Evolutionary conservation across 495 filamentous ascomycete genomes (phyloP).

Genomic region (Podospora anserina): DNA sequence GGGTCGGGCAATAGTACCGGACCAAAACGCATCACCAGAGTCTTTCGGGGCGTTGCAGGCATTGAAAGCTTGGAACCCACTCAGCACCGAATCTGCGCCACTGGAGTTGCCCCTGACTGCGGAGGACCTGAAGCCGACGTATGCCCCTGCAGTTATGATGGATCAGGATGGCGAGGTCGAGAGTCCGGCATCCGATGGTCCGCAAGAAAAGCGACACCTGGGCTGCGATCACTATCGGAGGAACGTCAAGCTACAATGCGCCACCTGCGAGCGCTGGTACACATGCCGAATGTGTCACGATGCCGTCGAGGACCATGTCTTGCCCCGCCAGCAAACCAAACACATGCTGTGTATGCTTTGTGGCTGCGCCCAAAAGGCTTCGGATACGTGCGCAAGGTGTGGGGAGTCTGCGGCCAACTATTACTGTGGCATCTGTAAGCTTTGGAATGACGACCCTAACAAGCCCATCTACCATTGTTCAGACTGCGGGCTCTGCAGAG

Average conservation of each 20-base stretch:
- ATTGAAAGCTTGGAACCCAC: slow-evolving; percentile 41
- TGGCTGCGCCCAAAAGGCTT: slow-evolving; percentile 76
- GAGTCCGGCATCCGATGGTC: slow-evolving; percentile 37
- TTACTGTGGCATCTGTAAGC: slow-evolving; percentile 90
- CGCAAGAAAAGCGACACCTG: slow-evolving; percentile 50
- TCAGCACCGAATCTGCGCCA: slow-evolving; percentile 27
- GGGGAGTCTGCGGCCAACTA: slow-evolving; percentile 79
- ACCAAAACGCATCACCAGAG: slow-evolving; percentile 21
- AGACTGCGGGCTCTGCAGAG: slow-evolving; percentile 93
- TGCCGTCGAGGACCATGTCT: slow-evolving; percentile 72
- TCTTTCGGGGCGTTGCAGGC: slow-evolving; percentile 27
- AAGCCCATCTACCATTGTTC: slow-evolving; percentile 96
- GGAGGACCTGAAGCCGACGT: slow-evolving; percentile 70
- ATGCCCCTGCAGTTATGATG: slow-evolving; percentile 41
- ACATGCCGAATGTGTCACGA: slow-evolving; percentile 97
- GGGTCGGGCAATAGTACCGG: slow-evolving; percentile 29
- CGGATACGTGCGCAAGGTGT: slow-evolving; percentile 72
- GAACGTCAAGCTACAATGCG: slow-evolving; percentile 94
- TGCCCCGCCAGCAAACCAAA: slow-evolving; percentile 78
- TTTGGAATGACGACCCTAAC: slow-evolving; percentile 90
- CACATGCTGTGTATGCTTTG: slow-evolving; percentile 99
- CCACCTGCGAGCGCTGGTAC: slow-evolving; percentile 84
- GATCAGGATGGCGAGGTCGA: slow-evolving; percentile 22
- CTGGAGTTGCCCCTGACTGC: slow-evolving; percentile 66
- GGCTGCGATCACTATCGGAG: slow-evolving; percentile 93